Evolutionary conservation across 1,139 yeast genomes (phyloP), one percentile per base, ranked within the genome.

Genomic region (Yamadazyma oceani): DNA sequence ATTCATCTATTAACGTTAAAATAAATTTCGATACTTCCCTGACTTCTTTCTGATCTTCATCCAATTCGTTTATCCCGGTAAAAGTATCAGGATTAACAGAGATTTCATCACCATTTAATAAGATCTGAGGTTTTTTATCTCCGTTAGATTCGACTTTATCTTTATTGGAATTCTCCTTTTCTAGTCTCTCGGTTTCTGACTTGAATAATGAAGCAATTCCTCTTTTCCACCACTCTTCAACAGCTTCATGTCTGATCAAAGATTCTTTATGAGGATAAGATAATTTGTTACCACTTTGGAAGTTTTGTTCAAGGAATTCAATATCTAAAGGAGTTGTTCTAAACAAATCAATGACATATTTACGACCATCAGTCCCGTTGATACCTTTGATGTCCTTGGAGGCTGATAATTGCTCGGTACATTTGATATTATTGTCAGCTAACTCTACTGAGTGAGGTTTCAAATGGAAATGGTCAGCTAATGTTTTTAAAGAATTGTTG

Each of bases 321-420:
- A 89, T 73, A 64, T 92, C 98, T 40, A 85, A 66, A 31, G 97
- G 97, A 12, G 95, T 78, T 11, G 89, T 70, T 55, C 94, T 78
- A 68, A 82, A 86, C 46, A 90, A 71, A 54, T 92, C 98, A 54
- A 92, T 76, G 45, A 89, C 67, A 58, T 92, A 92, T 46, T 79
- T 78, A 53, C 97, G 80, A 28, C 85, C 86, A 58, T 92, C 98
- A 38, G 84, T 77, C 38, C 97, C 97, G 32, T 69, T 62, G 51
- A 90, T 75, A 51, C 97, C 97, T 63, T 90, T 92, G 31, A 88
- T 78, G 48, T 85, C 92, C 44, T 82, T 73, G 3, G 96, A 85
- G 11, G 89, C 79, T 26, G 75, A 75, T 38, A 88, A 66, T 32
- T 77, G 75, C 16, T 66, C 64, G 21, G 64, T 59, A 0, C 71